A percentile compares a stretch with the other conserved stretches of the same genome.
phyloP scores from a whole-genome alignment of 2,329 filamentous ascomycete species.

The Colletotrichum sojae region DNA sequence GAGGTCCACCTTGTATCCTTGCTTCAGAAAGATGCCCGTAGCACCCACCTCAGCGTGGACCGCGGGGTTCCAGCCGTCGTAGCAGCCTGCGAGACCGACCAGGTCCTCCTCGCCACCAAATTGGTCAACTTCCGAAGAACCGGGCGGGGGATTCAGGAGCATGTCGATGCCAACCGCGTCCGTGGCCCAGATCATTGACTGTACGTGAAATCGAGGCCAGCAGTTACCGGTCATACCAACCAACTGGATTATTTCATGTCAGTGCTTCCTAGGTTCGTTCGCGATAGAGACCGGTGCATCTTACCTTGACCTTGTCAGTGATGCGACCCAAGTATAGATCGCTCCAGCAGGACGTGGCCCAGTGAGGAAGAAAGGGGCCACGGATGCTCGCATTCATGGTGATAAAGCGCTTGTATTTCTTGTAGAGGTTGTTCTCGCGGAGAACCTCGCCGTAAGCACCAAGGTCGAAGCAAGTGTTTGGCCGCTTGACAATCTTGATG shows the following conservation, averaged over 20 bases:
- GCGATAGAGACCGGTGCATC: not conserved
- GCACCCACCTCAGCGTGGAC: constrained; percentile 51
- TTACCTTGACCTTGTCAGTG: constrained; percentile 49
- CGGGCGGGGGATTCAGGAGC: constrained; percentile 49
- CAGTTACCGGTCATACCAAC: constrained; percentile 56
- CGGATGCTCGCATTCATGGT: constrained; percentile 53
- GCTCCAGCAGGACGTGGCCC: constrained; percentile 53
- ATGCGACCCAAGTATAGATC: constrained; percentile 51
- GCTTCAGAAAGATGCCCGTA: constrained; percentile 46
- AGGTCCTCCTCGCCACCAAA: constrained; percentile 46
- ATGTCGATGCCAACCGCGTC: constrained; percentile 54
- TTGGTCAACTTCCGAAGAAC: constrained; percentile 41
- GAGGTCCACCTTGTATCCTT: constrained; percentile 52
- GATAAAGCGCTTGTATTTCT: constrained; percentile 53
- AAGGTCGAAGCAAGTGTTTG: constrained; percentile 54
- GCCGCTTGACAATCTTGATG: constrained; percentile 48
- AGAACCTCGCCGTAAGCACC: constrained; percentile 54
- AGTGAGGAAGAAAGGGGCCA: constrained; percentile 55
- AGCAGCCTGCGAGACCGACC: constrained; percentile 50
- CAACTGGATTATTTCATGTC: constrained; percentile 46
- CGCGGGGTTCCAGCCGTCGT: constrained; percentile 45
- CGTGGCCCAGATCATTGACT: constrained; percentile 56
- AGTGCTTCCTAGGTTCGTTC: not conserved
- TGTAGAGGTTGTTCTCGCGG: constrained; percentile 49
- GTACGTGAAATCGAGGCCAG: constrained; percentile 51